phyloP scores from a whole-genome alignment of 2,329 filamentous ascomycete species.

The Cladophialophora bantiana region DNA sequence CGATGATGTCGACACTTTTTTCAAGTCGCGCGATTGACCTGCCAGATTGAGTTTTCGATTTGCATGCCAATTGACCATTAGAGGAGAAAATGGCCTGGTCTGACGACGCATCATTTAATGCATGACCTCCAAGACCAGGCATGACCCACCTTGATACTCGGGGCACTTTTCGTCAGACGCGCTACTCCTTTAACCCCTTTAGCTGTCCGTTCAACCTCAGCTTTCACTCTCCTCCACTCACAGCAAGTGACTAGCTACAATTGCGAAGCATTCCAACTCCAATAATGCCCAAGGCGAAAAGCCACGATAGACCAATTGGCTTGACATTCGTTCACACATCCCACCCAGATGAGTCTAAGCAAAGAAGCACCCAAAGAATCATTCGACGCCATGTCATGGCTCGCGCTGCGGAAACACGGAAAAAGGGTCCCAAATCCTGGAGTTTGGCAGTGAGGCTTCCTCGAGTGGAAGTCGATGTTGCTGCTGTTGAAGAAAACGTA shows the following conservation, averaged over 20 bases:
- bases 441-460: slow-evolving; percentile 12
- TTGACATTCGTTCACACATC: slow-evolving; percentile 21
- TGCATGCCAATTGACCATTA: not conserved
- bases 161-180: not conserved
- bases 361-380: slow-evolving; percentile 12
- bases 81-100: not conserved
- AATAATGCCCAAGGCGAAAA: not conserved
- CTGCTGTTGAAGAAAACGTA: not conserved
- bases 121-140: no score
- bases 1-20: slow-evolving; percentile 35
- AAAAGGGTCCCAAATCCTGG: slow-evolving; percentile 15
- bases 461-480: not conserved
- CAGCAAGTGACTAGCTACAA: no score
- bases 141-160: no score
- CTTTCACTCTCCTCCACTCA: not conserved
- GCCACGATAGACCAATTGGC: not conserved
- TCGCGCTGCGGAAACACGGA: slow-evolving; percentile 20
- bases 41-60: not conserved
- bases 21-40: slow-evolving; percentile 15
- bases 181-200: not conserved
- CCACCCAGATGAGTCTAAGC: slow-evolving; percentile 18
- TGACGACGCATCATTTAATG: not conserved
- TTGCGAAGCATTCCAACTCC: not conserved
- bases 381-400: slow-evolving; percentile 30
- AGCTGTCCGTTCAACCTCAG: not conserved